Percentiles rank a stretch among this genome's conserved stretches.
Evolutionary conservation across 148 eudicot species (phyloP).

Genomic region (Rheum nobile): DNA sequence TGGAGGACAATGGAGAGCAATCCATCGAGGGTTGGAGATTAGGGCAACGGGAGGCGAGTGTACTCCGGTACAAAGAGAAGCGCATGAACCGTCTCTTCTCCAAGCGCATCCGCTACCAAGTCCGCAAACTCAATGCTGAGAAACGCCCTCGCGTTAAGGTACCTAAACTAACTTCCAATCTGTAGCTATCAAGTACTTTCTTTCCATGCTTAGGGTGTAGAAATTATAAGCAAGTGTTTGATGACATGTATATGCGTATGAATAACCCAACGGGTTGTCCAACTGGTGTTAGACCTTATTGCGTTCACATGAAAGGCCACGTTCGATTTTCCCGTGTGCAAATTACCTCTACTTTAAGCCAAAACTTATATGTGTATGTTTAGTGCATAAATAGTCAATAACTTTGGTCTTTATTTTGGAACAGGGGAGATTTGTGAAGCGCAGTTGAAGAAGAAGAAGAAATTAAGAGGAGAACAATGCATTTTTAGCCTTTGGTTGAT

Average conservation of each 20-base stretch:
- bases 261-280: too few relatives aligned
- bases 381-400: background rate
- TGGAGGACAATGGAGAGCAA: background rate
- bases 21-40: constrained; percentile 1
- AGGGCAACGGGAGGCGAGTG: constrained; percentile 46
- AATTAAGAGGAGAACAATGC: background rate
- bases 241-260: too few relatives aligned
- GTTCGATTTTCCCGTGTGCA: too few relatives aligned
- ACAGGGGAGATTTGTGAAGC: constrained; percentile 17
- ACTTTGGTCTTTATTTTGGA: background rate
- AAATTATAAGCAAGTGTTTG: too few relatives aligned
- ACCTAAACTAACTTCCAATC: background rate
- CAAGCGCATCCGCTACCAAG: constrained; percentile 56
- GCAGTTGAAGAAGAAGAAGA: background rate
- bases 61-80: constrained; percentile 67
- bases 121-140: constrained; percentile 65
- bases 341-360: too few relatives aligned
- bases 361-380: background rate
- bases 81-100: constrained; percentile 62
- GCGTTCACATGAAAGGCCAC: too few relatives aligned
- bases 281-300: too few relatives aligned
- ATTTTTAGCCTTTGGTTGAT: background rate
- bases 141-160: constrained; percentile 76
- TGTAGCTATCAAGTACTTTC: too few relatives aligned
- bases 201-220: too few relatives aligned